These are phyloP conservation scores for Gamsiella multidivaricata DNA, from an alignment of 192 early-diverging fungal genomes.

Conservation along the genomic window DNA sequence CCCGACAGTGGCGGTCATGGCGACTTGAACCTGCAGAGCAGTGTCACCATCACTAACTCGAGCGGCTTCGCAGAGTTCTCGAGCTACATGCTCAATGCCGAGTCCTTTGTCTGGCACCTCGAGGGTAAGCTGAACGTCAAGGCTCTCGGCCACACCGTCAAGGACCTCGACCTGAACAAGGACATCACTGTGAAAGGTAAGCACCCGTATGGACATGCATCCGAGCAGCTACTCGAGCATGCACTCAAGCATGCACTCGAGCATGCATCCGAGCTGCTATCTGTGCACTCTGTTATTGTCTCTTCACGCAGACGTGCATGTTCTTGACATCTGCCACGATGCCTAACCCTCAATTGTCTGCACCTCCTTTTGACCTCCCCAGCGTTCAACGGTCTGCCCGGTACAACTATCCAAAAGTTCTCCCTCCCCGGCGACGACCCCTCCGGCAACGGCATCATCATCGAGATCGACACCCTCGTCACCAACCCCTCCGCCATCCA, in stretches of 20 bases:
- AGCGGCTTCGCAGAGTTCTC: constrained; percentile 59
- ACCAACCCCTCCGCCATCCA: constrained; percentile 62
- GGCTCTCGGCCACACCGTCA: constrained; percentile 55
- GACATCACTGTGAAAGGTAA: constrained; percentile 59
- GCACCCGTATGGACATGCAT: constrained; percentile 16
- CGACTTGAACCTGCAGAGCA: constrained; percentile 13
- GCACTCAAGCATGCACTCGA: too few relatives aligned
- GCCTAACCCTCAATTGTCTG: not conserved
- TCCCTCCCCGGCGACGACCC: constrained; percentile 62
- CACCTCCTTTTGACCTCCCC: not conserved
- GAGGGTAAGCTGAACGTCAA: constrained; percentile 55
- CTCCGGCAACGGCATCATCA: constrained; percentile 62
- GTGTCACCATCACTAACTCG: constrained; percentile 54
- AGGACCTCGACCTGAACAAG: constrained; percentile 60
- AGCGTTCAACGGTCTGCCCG: constrained; percentile 60
- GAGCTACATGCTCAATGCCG: constrained; percentile 58
- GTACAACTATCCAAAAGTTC: constrained; percentile 60
- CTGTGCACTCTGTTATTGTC: not conserved
- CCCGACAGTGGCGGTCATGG: constrained; percentile 23
- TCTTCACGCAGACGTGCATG: not conserved
- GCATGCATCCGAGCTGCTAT: too few relatives aligned
- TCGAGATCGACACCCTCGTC: constrained; percentile 60
- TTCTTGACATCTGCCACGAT: not conserved
- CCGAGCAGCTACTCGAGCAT: too few relatives aligned
- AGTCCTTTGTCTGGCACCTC: constrained; percentile 60